Evolutionary conservation across 352 stramenopile genomes (phyloP), one percentile per base, ranked within the genome.

Genomic region (Phytophthora meadii): DNA sequence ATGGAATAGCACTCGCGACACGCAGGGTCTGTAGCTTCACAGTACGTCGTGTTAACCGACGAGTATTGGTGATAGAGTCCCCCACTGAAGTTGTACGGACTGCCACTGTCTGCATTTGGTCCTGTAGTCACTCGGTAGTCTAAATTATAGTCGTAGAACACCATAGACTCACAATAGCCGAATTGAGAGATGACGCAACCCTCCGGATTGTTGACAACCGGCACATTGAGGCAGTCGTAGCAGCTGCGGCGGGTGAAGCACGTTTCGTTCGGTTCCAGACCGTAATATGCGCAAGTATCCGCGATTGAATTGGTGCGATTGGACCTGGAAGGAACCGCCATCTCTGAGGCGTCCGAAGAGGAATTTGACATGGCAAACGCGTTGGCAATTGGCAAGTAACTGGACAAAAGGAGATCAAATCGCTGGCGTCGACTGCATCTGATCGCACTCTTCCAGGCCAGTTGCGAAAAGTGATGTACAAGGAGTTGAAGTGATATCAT

Each of bases 161-260:
- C 54, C 76, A 89, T 88, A 9, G 77, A 77, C 49, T 71, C 68
- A 34, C 79, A 88, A 24, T 71, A 60, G n/a, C 70, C 72, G 30
- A 66, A 76, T 15, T 80, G 57, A 27, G 76, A 77, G 11, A 91
- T 39, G 32, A 82, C 50, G 19, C 77, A 87, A 46, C 80, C 73
- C 57, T 74, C 51, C 10, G 70, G 76, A 47, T 79, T 72, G n/a
- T 63, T 54, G 24, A 46, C 25, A 30, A 81, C 71, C 17, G 41
- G 46, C 34, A 64, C 70, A 55, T 86, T 87, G 22, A 91, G 65
- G 57, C 82, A 91, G 72, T 89, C 80, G 65, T 75, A 77, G 76
- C 82, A 91, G 27, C 57, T 77, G 15, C 82, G 77, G 12, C 68
- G 80, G 19, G 74, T 58, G 40, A 74, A 72, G 34, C 82, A 91